Base-by-base conservation (phyloP, 2,329 filamentous ascomycete species). In the Fusarium sp. region DNA sequence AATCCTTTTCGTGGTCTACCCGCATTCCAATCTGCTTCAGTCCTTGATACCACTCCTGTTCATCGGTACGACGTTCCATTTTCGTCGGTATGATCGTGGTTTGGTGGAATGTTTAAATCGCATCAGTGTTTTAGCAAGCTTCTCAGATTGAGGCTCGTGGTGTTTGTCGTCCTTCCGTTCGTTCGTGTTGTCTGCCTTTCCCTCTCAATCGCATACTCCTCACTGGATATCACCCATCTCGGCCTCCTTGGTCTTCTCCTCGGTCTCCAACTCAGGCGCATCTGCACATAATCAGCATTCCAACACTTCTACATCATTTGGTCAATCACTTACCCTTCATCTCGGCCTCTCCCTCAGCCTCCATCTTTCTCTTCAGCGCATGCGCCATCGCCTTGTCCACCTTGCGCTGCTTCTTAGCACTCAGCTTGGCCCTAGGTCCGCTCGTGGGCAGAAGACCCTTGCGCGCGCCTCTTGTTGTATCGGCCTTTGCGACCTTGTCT, bases 391-490 rank as follows among this genome's bases (percentile, higher is more conserved):
- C 81, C 79, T 83, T 82, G 74, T 88, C 83, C 36, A 88, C 56
- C 82, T 88, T 88, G 65, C 82, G 79, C 74, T 79, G 77, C 81
- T 83, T 85, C 83, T 88, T 88, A 46, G 77, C 77, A 77, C 86
- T 87, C 32, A 87, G 46, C 20, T 81, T 77, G 2, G 77, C 78
- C 32, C 83, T 79, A 0, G 86, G 85, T 0, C 86, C 86, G 76
- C 85, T 87, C 15, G 80, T 88, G 0, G 86, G 85, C 58, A 87
- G 72, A 36, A 88, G 75, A 0, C 86, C 86, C 0, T 82, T 75
- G 4, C 85, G 77, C 4, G 85, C 86, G 40, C 86, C 86, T 42
- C 84, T 82, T 47, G 72, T 77, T 23, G 77, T 73, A 61, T 85
- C 84, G 19, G 77, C 75, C 71, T 80, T 81, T 49, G 76, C 73